phyloP scores from a whole-genome alignment of 1,284 basidiomycete genomes.

The Uromyces viciae-fabae region DNA sequence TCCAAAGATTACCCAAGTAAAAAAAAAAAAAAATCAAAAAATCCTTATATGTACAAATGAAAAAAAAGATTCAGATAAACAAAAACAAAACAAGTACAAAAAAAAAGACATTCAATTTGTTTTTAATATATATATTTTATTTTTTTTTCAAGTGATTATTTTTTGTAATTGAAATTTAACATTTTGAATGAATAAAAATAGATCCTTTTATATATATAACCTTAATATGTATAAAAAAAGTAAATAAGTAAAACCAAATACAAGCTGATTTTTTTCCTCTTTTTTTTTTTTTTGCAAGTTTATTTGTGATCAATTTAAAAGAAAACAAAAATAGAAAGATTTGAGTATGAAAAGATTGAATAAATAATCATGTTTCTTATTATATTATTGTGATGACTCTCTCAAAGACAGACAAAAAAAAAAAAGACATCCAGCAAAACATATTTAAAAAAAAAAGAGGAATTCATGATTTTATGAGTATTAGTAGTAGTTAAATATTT shows the following conservation, averaged over 20 bases:
- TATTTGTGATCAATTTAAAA: too few species aligned
- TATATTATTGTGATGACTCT: too few species aligned
- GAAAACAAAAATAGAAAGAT: neutral
- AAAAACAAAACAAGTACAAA: neutral
- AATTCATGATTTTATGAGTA: neutral
- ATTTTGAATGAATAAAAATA: neutral
- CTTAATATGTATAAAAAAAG: neutral
- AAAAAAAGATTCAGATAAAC: neutral
- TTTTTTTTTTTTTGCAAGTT: too few species aligned
- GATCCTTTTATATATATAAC: neutral
- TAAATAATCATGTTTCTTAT: neutral
- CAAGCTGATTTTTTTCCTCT: too few species aligned
- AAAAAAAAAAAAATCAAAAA: neutral
- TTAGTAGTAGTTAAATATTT: neutral
- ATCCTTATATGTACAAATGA: neutral
- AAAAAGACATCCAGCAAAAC: too few species aligned
- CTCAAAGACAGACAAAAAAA: too few species aligned
- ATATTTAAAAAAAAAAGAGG: too few species aligned
- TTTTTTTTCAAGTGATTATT: neutral
- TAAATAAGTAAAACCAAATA: neutral
- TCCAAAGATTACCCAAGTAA: too few species aligned
- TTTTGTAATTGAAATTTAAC: neutral
- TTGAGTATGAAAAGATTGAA: neutral
- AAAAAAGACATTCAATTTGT: neutral
- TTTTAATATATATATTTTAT: neutral